Conservation (phyloP, 495 filamentous ascomycete genomes). For the Tuber brumale region DNA sequence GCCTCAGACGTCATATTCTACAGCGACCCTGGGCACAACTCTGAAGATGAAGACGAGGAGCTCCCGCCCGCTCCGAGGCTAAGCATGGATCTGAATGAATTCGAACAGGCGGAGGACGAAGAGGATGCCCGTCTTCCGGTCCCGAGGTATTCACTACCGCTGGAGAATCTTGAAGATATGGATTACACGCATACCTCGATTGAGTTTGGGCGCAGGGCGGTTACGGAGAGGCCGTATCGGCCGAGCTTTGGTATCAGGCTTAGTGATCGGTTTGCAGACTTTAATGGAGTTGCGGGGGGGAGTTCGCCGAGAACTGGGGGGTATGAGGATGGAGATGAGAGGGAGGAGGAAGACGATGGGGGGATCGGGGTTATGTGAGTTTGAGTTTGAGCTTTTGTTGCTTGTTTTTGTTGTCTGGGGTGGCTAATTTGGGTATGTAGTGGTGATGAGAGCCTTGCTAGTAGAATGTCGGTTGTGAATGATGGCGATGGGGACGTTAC, state of each 20-base stretch:
- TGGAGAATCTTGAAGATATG: constrained; percentile 18
- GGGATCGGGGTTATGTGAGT: constrained; percentile 5
- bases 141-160: constrained; percentile 16
- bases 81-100: constrained; percentile 21
- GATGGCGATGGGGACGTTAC: constrained; percentile 24
- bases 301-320: neutral
- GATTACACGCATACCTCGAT: constrained; percentile 22
- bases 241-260: constrained; percentile 14
- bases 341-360: constrained; percentile 10
- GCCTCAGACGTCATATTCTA: constrained; percentile 34
- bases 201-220: constrained; percentile 29
- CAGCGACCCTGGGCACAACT: constrained; percentile 21
- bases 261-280: constrained; percentile 24
- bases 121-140: constrained; percentile 13
- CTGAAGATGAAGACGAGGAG: constrained; percentile 14
- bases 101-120: constrained; percentile 14
- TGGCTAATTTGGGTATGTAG: neutral
- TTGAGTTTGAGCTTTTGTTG: neutral
- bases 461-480: constrained; percentile 14
- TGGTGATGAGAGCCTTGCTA: constrained; percentile 4
- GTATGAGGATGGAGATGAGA: constrained; percentile 12
- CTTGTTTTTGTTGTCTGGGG: neutral
- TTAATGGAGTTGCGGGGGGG: constrained; percentile 5
- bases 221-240: constrained; percentile 23
- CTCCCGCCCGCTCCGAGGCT: constrained; percentile 16